Evolutionary conservation across 2,329 filamentous ascomycete species (phyloP).

Genomic region (Neofusicoccum sp.): DNA sequence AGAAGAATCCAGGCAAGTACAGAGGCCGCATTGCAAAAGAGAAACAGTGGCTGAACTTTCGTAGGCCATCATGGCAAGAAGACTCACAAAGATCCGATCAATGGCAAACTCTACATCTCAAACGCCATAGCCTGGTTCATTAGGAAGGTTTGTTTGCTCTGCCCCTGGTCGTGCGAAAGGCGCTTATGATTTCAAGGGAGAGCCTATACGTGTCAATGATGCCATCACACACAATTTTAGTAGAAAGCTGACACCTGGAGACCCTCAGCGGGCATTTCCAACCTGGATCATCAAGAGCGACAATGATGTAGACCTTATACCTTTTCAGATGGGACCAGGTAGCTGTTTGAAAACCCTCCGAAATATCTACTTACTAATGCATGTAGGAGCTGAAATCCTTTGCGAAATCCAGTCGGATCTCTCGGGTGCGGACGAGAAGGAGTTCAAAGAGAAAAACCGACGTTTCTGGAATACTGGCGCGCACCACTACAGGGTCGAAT

Average conservation of each 20-base stretch:
- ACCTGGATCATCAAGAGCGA: conserved; percentile 32
- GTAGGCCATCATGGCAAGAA: conserved; percentile 21
- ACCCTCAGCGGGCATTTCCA: conserved; percentile 33
- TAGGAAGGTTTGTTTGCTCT: conserved; percentile 24
- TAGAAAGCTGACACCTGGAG: conserved; percentile 32
- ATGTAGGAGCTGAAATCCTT: conserved; percentile 30
- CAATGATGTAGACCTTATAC: conserved; percentile 27
- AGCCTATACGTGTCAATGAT: conserved; percentile 32
- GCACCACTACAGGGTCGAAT: conserved; percentile 35
- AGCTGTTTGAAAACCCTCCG: not conserved
- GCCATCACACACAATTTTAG: conserved; percentile 36
- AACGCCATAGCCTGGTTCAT: conserved; percentile 41
- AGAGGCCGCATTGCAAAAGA: not conserved
- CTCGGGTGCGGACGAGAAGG: conserved; percentile 29
- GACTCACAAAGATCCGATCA: conserved; percentile 29
- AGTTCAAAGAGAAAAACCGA: conserved; percentile 37
- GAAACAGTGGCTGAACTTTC: not conserved
- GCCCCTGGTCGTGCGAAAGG: not conserved
- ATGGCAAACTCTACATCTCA: conserved; percentile 36
- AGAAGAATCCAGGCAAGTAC: conserved; percentile 31
- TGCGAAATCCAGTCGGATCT: conserved; percentile 38
- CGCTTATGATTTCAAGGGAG: conserved; percentile 23
- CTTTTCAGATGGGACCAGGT: conserved; percentile 31
- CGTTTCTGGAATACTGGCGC: conserved; percentile 36
- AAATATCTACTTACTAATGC: not conserved